These are phyloP conservation scores for Ceratocystis destructans DNA, from an alignment of 2,329 filamentous ascomycete genomes.

Conservation along the genomic window DNA sequence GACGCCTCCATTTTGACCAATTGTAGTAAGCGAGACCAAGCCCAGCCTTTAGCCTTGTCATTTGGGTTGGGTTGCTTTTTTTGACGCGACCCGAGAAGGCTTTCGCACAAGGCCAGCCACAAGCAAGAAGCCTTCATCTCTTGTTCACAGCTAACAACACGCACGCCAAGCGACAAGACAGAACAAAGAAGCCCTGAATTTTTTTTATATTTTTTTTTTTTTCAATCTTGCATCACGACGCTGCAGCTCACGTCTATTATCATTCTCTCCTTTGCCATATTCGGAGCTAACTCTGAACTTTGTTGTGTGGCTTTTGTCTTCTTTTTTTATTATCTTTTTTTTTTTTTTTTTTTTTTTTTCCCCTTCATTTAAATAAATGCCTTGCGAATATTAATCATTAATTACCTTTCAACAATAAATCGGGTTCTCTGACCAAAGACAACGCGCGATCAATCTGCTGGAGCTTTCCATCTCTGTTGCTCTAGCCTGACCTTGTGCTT, in stretches of 20 bases:
- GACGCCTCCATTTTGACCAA: neutral
- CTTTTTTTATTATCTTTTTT: neutral
- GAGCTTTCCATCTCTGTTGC: neutral
- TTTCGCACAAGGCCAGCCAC: neutral
- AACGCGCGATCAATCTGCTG: neutral
- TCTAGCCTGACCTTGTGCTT: neutral
- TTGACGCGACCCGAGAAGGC: slow-evolving; percentile 10
- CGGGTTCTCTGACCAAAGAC: neutral
- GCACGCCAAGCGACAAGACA: neutral
- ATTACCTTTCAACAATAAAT: neutral
- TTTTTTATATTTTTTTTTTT: neutral
- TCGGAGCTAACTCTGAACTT: too few species aligned
- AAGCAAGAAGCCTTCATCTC: neutral
- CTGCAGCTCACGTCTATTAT: neutral
- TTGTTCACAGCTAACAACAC: neutral
- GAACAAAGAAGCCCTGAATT: neutral
- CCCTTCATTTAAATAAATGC: neutral
- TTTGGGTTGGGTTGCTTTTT: neutral
- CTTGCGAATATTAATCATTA: slow-evolving; percentile 4
- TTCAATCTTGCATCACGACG: neutral
- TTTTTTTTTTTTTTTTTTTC: neutral
- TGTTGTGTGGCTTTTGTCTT: neutral
- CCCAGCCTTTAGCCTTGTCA: too few species aligned
- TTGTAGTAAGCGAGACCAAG: too few species aligned
- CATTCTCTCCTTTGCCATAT: neutral